Base-by-base conservation (phyloP, 2,329 filamentous ascomycete species). In the Hypoxylon sp. region DNA sequence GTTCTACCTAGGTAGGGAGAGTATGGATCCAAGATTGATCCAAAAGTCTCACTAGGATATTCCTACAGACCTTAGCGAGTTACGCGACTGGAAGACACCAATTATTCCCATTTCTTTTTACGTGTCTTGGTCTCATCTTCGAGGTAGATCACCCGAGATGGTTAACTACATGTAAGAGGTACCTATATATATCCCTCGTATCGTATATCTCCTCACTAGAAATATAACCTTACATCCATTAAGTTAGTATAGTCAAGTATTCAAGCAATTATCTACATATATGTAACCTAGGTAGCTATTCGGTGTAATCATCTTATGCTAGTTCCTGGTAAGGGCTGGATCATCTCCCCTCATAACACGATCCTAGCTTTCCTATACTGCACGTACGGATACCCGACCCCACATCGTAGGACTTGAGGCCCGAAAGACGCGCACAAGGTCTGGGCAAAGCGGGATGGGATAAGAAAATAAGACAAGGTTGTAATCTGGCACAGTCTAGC, bases 381-480 rank as follows among this genome's bases (percentile, higher is more conserved):
- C 35, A 52, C 39, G 42, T 54, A 70, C 58, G 60, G 48, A 67
- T 67, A 57, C 53, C 56, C 58, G 57, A 67, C 69, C 63, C 69
- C 68, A 71, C 69, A 69, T 50, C 51, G 24, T 64, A 67, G 66
- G 66, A 68, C 63, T 66, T 63, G 65, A 66, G 65, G 68, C 65
- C 63, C 68, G 68, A 71, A 68, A 56, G 65, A 71, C 50, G 65
- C 65, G 65, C 37, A 55, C 29, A 51, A 66, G 44, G 47, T 29
- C 65, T 61, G 54, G 65, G 58, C 47, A 63, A 44, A 52, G 52
- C 53, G 52, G 63, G 68, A 66, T 60, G 42, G 68, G 50, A 54
- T 52, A 22, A 56, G 48, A 54, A 53, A 51, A 22, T 44, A 42
- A 17, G 58, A 52, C 26, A 64, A 47, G 61, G 61, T 70, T 17